phyloP scores from a whole-genome alignment of 2,329 filamentous ascomycete genomes.

The Fusarium ramigenum region DNA sequence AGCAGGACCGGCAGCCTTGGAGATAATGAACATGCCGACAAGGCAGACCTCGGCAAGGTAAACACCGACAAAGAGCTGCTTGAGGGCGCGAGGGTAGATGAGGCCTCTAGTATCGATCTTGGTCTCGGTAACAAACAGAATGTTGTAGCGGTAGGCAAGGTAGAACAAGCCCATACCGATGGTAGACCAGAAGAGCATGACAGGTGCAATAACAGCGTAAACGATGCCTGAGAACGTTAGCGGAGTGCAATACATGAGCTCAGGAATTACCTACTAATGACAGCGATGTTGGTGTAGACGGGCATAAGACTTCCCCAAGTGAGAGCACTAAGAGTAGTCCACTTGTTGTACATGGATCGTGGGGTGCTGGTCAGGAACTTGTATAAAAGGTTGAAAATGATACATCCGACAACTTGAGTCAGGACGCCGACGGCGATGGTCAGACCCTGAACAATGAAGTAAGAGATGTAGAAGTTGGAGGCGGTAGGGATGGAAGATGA shows the following conservation, averaged over 20 bases:
- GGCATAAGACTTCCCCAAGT: conserved; percentile 83
- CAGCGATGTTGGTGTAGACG: conserved; percentile 76
- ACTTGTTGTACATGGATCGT: conserved; percentile 79
- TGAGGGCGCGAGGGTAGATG: conserved; percentile 86
- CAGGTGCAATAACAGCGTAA: conserved; percentile 84
- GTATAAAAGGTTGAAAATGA: conserved; percentile 74
- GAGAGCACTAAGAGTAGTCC: conserved; percentile 72
- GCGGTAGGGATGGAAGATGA: conserved; percentile 79
- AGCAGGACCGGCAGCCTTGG: conserved; percentile 72
- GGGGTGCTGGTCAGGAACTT: conserved; percentile 80
- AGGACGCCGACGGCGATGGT: conserved; percentile 78
- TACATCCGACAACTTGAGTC: conserved; percentile 72
- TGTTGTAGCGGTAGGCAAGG: conserved; percentile 85
- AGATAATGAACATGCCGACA: conserved; percentile 81
- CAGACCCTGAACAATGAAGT: conserved; percentile 87
- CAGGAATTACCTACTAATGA: conserved; percentile 63
- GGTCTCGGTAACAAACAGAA: conserved; percentile 82
- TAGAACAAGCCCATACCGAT: conserved; percentile 83
- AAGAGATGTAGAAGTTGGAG: conserved; percentile 93
- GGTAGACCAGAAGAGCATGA: conserved; percentile 83
- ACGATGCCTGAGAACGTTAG: conserved; percentile 64
- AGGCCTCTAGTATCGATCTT: conserved; percentile 88
- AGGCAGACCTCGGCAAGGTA: conserved; percentile 84
- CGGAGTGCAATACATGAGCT: too few relatives aligned
- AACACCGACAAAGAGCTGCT: conserved; percentile 84